Percentiles rank a stretch among this genome's conserved stretches.
These are phyloP conservation scores for Hansenula lynferdii DNA, from an alignment of 1,139 yeast species.

Conservation along the genomic window DNA sequence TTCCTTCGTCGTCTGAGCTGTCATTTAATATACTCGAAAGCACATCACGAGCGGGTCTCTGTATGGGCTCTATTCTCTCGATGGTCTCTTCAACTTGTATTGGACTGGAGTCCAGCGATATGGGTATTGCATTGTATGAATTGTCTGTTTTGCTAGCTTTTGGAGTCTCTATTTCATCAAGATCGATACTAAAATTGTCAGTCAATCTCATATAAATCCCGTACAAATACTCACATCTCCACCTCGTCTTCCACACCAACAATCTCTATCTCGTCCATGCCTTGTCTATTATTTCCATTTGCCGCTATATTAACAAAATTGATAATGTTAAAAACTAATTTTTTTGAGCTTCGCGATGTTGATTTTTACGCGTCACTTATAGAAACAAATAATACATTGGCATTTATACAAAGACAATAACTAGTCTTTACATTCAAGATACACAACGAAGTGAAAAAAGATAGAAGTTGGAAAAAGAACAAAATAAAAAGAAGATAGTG, in stretches of 20 bases:
- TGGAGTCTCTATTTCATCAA: neutral
- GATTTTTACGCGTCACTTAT: no score
- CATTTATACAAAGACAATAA: no score
- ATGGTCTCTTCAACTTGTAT: no score
- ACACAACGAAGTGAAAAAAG: no score
- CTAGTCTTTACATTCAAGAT: no score
- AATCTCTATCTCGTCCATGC: slow-evolving; percentile 6
- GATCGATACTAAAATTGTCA: neutral
- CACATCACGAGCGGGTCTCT: neutral
- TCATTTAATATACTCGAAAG: neutral
- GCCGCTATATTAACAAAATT: no score
- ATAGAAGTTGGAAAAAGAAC: no score
- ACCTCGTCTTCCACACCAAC: slow-evolving; percentile 3
- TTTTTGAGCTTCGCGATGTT: no score
- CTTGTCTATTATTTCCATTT: slow-evolving; percentile 4
- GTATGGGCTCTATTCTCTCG: no score
- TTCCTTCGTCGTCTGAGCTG: neutral
- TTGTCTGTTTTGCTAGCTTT: neutral
- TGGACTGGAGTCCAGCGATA: neutral
- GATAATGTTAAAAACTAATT: no score
- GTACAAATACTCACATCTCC: neutral
- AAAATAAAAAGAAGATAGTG: no score
- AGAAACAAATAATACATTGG: no score
- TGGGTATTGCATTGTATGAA: neutral
- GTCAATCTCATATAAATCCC: neutral